Base-by-base conservation (phyloP, 225 moss, liverwort and hornwort genomes). In the Rhytidiadelphus loreus region DNA sequence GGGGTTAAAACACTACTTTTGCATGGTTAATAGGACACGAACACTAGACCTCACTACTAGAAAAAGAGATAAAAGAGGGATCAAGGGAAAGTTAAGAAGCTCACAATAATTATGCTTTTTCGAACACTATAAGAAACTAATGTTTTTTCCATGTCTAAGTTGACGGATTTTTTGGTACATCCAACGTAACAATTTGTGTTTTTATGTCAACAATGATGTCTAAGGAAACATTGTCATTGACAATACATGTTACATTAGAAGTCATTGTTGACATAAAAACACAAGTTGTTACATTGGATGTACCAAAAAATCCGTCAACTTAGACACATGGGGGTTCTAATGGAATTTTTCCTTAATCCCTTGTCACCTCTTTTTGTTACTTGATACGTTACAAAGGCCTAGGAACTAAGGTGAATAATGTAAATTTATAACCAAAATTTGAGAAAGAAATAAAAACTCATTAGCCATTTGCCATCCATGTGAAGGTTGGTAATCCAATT, bases 381-480 rank as follows among this genome's bases (percentile, higher is more conserved):
- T 28, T 26, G 28, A 44, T 72, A 29, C 28, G 17, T 28, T 72
- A 44, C 44, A 72, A 44, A 78, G 24, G 25, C n/a, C 16, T n/a
- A 16, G 16, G 56, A 25, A 55, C 10, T 56, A 0, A 16, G n/a
- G 56, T 16, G 77, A 77, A 56, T n/a, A 24, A 56, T 25, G n/a
- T 15, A n/a, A 25, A 16, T n/a, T 32, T 35, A 53, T 33, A 85
- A 61, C 59, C 26, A 69, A 46, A 16, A 69, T 60, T 16, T n/a
- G 14, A 84, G 22, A 48, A 29, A 55, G 62, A 76, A 8, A 29
- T 26, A 3, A 15, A 48, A 85, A 37, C 4, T 48, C 8, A 24
- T 78, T 83, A 97, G 58, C 97, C 96, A 91, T 95, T 88, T 1
- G 81, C 90, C 8, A 96, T 98, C 96, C 94, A 98, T 13, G 82